Percentiles rank a stretch among this genome's conserved stretches.
These are phyloP conservation scores for Trichosporon sp. DNA, from an alignment of 1,284 basidiomycete genomes.

Conservation along the genomic window DNA sequence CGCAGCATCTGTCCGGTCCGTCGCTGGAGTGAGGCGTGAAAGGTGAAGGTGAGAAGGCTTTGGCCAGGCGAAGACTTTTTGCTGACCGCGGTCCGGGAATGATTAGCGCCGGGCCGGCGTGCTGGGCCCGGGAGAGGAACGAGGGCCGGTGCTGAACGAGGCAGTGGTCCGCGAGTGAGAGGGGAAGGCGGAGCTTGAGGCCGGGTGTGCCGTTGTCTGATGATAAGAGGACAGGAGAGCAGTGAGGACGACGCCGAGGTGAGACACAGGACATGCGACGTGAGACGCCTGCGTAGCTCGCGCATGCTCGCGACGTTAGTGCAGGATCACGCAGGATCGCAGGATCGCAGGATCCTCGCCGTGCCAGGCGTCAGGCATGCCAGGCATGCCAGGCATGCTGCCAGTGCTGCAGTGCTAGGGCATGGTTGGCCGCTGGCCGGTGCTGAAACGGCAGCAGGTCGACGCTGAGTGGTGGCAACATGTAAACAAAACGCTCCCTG, in stretches of 20 bases:
- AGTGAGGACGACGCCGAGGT: neutral
- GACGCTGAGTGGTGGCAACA: neutral
- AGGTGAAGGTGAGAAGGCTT: neutral
- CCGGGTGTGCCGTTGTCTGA: neutral
- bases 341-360: neutral
- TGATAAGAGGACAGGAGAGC: neutral
- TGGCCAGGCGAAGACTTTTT: neutral
- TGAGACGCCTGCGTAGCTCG: neutral
- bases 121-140: neutral
- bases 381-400: too few relatives aligned
- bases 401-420: too few relatives aligned
- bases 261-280: neutral
- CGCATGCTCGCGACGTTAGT: too few relatives aligned
- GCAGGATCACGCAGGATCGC: too few relatives aligned
- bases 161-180: too few relatives aligned
- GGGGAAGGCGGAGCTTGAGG: too few relatives aligned
- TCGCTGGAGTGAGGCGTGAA: neutral
- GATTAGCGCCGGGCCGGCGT: neutral
- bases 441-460: neutral
- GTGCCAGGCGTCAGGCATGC: neutral
- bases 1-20: neutral
- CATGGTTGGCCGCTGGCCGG: too few relatives aligned
- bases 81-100: neutral
- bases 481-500: neutral
- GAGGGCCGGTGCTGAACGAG: neutral